Evolutionary conservation across 2,329 filamentous ascomycete species (phyloP), one percentile per base, ranked within the genome.

Genomic region (Pseudogymnoascus sp.): DNA sequence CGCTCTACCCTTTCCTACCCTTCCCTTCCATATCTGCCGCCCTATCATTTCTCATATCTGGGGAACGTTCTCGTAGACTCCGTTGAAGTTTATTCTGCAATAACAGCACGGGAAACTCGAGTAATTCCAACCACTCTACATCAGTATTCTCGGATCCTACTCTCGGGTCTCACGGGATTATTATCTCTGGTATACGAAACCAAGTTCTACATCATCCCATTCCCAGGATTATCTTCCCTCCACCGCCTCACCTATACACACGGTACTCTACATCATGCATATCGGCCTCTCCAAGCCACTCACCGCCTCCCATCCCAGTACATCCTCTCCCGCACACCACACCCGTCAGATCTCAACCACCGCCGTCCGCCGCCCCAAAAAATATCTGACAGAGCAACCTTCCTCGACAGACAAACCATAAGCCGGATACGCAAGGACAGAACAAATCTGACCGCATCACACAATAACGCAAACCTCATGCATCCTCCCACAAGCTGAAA

Each of bases 1-100:
- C 18, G 18, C 18, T 18, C 18, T 18, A 20, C 38, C 12, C 25
- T 43, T 30, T 22, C 22, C 18, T 18, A 20, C 38, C 12, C 25
- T 43, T 30, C 43, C 22, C 47, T 54, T 33, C 47, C 47, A 50
- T 25, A n/a, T 54, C 9, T 54, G 47, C 47, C 47, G 47, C 47
- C 47, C 47, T 54, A 54, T 54, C 47, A 54, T 54, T 54, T 54
- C 47, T 54, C 47, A 54, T 54, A 54, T 54, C 47, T 54, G 47
- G 47, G 47, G 28, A 54, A 54, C 47, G 47, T 54, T 54, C 47
- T 54, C 25, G 47, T 33, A 18, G 14, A 2, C 3, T 47, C 41
- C 18, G 18, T 1, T 18, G 18, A 18, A 18, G 2, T 18, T 18
- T 50, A 43, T 50, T 50, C 14, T 50, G 18, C 25, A 54, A 54